These are phyloP conservation scores for thale cress (Arabidopsis thaliana) DNA, from an alignment of 345 rosid species.

Conservation along the genomic window DNA sequence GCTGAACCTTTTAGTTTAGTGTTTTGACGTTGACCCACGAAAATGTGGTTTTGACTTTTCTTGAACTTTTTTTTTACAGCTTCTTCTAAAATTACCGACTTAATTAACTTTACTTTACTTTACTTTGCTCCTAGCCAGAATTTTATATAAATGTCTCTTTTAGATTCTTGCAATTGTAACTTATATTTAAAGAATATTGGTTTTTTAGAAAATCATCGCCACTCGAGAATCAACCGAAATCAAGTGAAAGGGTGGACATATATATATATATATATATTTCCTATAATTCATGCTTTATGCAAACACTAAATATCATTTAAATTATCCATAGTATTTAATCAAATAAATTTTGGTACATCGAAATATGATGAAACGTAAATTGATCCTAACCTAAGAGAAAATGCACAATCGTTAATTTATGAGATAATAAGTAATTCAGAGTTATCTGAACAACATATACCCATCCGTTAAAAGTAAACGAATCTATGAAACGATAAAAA, in stretches of 20 bases:
- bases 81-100: background rate
- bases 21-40: background rate
- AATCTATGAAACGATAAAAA: constrained; percentile 7
- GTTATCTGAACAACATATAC: constrained; percentile 9
- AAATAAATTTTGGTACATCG: background rate
- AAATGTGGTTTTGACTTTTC: background rate
- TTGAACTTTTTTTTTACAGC: constrained; percentile 1
- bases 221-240: background rate
- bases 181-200: background rate
- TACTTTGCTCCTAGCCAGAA: background rate
- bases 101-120: background rate
- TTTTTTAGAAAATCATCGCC: background rate
- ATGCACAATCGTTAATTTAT: background rate
- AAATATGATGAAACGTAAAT: background rate
- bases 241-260: background rate
- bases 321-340: background rate
- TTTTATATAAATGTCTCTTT: background rate
- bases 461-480: background rate
- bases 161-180: background rate
- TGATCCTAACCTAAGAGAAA: background rate
- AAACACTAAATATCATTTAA: background rate
- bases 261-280: background rate
- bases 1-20: background rate
- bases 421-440: constrained; percentile 3
- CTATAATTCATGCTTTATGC: background rate